Base-by-base conservation (phyloP, 1,284 basidiomycete species). In the Leucoagaricus sp. region DNA sequence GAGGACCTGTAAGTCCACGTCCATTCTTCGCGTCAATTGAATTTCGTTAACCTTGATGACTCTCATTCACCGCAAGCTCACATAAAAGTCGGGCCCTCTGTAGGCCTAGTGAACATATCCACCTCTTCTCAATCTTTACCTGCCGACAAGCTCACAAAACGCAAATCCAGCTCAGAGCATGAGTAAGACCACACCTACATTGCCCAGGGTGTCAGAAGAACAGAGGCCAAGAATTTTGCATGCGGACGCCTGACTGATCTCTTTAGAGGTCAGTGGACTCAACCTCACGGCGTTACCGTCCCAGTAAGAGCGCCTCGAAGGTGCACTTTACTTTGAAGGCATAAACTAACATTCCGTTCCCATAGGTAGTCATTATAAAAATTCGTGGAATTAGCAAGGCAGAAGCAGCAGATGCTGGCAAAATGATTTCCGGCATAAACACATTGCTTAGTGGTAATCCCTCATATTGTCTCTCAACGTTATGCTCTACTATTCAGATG, bases 401-500 rank as follows among this genome's bases (percentile, higher is more conserved):
- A 29, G 17, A 42, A 3, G 28, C 49, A 3, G 25, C 45, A 44
- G 40, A 47, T 44, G 50, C 34, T 21, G 33, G 31, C 3, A 29
- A 40, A 36, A 42, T 56, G 17, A 42, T 19, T 8, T 7, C 23
- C 2, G 23, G 34, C n/a, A 12, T 3, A 10, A 7, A 8, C 7
- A 34, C 48, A 25, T 48, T 15, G 15, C 15, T 4, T 4, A 2
- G 10, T 13, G 19, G 25, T 33, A 31, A 38, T n/a, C n/a, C n/a
- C 52, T 10, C 41, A 19, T 1, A 21, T 19, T 2, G 36, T n/a
- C n/a, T n/a, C n/a, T n/a, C 38, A 67, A 64, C 59, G 60, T 63
- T 1, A 64, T 55, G 17, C 65, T 64, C 5, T 67, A 61, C 49
- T 65, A 62, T 29, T 41, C 46, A 8, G 59, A 59, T 12, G 64